Percentiles rank a stretch among this genome's conserved stretches.
Evolutionary conservation across 139 green algal species (phyloP).

Genomic region (Nannochloris sp.): DNA sequence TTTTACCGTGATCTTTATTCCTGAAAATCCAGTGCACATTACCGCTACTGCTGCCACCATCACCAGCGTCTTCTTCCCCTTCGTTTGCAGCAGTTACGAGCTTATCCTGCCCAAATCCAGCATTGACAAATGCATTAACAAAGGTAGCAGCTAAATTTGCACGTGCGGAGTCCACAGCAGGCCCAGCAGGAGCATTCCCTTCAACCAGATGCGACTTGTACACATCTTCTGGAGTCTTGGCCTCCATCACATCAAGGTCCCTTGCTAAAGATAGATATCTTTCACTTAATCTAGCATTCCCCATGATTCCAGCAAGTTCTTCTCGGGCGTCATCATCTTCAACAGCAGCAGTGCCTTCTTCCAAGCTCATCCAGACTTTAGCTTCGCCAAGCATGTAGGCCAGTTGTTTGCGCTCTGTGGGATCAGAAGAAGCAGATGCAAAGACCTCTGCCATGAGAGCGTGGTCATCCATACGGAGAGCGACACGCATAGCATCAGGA

Average conservation of each 20-base stretch:
- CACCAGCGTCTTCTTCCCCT: conserved; percentile 10
- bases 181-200: conserved; percentile 45
- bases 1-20: conserved; percentile 98
- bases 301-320: conserved; percentile 19
- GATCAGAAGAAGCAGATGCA: conserved; percentile 37
- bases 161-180: conserved; percentile 79
- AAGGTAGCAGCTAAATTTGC: conserved; percentile 93
- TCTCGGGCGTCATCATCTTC: conserved; percentile 60
- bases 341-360: conserved; percentile 64
- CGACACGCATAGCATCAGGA: conserved; percentile 80
- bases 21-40: conserved; percentile 94
- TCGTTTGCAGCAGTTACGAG: conserved; percentile 51
- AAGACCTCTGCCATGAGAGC: conserved; percentile 24
- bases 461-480: conserved; percentile 25
- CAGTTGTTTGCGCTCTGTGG: conserved; percentile 63
- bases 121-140: conserved; percentile 98
- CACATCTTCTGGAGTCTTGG: conserved; percentile 87
- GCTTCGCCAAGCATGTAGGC: conserved; percentile 78
- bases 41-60: conserved; percentile 4
- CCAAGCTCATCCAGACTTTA: conserved; percentile 66
- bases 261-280: conserved; percentile 86
- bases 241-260: conserved; percentile 97
- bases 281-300: conserved; percentile 76
- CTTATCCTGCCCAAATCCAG: conserved; percentile 93
- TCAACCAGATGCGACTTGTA: conserved; percentile 96